Conservation (phyloP, 768 basidiomycete genomes). For the Boletus coccyginus region DNA sequence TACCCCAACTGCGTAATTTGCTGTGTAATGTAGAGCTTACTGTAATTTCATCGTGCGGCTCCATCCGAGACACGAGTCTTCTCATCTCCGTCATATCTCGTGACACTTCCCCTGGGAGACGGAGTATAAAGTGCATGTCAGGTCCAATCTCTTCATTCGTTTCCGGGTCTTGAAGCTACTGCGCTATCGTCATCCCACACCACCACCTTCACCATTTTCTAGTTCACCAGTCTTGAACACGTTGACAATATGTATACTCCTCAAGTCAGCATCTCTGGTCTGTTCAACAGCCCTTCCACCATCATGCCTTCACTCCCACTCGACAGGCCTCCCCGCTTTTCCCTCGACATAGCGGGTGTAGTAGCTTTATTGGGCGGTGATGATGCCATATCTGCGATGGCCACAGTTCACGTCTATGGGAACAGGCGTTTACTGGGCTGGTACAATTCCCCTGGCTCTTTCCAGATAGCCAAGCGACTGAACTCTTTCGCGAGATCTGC, state of each 20-base stretch:
- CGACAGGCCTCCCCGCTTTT: slow-evolving; percentile 6
- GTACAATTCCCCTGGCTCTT: slow-evolving; percentile 35
- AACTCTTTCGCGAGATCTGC: slow-evolving; percentile 14
- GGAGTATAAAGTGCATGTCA: neutral
- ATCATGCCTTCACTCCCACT: neutral
- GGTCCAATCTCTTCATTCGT: neutral
- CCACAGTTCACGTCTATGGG: slow-evolving; percentile 26
- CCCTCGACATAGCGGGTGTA: slow-evolving; percentile 23
- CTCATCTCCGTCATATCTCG: too few species aligned
- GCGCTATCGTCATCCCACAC: neutral
- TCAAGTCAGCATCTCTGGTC: neutral
- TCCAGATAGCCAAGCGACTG: slow-evolving; percentile 24
- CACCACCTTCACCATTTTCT: neutral
- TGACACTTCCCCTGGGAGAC: neutral
- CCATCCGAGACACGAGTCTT: too few species aligned
- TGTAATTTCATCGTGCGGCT: too few species aligned
- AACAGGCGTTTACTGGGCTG: slow-evolving; percentile 30
- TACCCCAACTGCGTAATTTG: too few species aligned
- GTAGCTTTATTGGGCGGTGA: slow-evolving; percentile 31
- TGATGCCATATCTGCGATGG: slow-evolving; percentile 31
- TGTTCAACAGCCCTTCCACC: neutral
- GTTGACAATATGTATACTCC: slow-evolving; percentile 1
- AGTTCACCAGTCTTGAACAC: neutral
- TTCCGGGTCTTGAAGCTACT: neutral
- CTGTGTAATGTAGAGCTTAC: too few species aligned